A percentile compares a stretch with the other conserved stretches of the same genome.
phyloP scores from a whole-genome alignment of 2,329 filamentous ascomycete genomes.

The Blastomyces percursus region DNA sequence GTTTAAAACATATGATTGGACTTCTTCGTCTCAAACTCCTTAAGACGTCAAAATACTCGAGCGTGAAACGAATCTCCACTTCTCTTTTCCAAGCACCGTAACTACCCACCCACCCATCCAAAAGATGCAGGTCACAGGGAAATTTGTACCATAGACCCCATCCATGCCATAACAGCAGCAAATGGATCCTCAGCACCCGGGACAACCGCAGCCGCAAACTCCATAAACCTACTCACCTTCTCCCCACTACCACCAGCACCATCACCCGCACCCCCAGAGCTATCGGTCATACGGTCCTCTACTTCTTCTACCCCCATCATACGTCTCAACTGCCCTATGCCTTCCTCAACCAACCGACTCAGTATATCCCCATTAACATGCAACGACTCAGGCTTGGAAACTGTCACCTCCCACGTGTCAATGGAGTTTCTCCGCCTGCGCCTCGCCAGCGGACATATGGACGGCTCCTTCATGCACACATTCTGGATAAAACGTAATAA shows the following conservation, averaged over 20 bases:
- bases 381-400: constrained; percentile 39
- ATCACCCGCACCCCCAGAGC: background rate
- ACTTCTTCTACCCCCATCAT: constrained; percentile 18
- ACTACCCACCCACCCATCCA: background rate
- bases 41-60: background rate
- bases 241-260: constrained; percentile 15
- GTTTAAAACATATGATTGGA: background rate
- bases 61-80: background rate
- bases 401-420: constrained; percentile 31
- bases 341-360: constrained; percentile 41
- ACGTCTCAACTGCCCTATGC: constrained; percentile 22
- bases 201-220: constrained; percentile 43
- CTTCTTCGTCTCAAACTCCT: background rate
- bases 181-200: constrained; percentile 19
- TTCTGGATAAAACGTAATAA: constrained; percentile 65
- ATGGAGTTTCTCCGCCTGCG: constrained; percentile 20
- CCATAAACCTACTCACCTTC: constrained; percentile 34
- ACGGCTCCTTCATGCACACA: constrained; percentile 43
- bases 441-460: constrained; percentile 42
- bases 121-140: constrained; percentile 10
- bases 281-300: background rate
- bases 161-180: constrained; percentile 25
- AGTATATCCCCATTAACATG: constrained; percentile 60
- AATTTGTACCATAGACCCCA: constrained; percentile 23
- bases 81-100: background rate